Base-by-base conservation (phyloP, 306 rosid genomes). In the Malus fusca region DNA sequence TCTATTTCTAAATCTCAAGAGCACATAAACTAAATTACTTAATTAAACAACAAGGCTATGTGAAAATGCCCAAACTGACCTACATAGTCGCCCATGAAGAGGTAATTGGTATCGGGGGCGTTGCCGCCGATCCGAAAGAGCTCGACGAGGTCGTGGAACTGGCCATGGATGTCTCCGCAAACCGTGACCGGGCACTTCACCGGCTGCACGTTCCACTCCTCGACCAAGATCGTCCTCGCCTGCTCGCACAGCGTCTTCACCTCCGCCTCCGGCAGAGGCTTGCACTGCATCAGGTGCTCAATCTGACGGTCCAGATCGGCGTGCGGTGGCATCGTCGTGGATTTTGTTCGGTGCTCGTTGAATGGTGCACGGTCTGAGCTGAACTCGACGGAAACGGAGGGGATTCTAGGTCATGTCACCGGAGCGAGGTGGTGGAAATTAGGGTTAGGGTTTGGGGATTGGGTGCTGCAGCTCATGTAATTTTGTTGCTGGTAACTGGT, bases 1-100 rank as follows among this genome's bases (percentile, higher is more conserved):
- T 53, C 21, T 26, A 53, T 18, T 14, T 14, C 14, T n/a, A 42
- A 66, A 76, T 40, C 12, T 31, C 40, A 26, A 23, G 2, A 18
- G 43, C 6, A 72, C 33, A 72, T 8, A 21, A 35, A 35, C 15
- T 3, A 12, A 75, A 19, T 71, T 35, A 53, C 30, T 53, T 15
- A 72, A 55, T 66, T 5, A 52, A 69, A 21, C 56, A 69, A 11
- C 19, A 19, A 68, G 8, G 46, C 5, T 13, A 23, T 8, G 25
- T 6, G 48, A 17, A 18, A 15, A 58, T 58, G 3, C 43, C 64
- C 14, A 1, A 64, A 82, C 85, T 77, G 73, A 82, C 85, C 85
- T 77, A 82, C 85, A 63, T 82, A 82, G 73, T 82, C 85, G 42
- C 85, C 85, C 85, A 82, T 82, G 79, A 82, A 82, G 56, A 82